Conservation (phyloP, 306 rosid species). For the Canavalia gladiata region DNA sequence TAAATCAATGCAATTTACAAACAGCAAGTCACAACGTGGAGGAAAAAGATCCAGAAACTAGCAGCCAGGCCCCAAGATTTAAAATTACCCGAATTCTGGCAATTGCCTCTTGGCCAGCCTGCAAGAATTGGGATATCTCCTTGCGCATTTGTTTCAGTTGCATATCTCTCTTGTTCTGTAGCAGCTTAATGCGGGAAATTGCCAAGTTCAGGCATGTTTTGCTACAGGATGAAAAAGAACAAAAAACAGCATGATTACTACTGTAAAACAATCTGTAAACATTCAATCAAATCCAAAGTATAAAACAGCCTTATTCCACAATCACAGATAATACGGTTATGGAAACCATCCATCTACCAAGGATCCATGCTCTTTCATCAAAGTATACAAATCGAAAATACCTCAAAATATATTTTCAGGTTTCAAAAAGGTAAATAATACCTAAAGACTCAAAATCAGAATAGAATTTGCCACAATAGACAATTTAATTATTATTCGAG, state of each 20-base stretch:
- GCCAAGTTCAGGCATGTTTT: conserved; percentile 88
- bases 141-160: conserved; percentile 92
- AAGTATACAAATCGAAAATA: not conserved
- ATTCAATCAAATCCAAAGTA: conserved; percentile 13
- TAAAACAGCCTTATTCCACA: conserved; percentile 13
- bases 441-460: conserved; percentile 1
- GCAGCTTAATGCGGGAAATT: conserved; percentile 88
- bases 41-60: conserved; percentile 7
- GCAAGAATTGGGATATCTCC: conserved; percentile 94
- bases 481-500: conserved; percentile 33
- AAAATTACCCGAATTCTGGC: conserved; percentile 89
- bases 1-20: conserved; percentile 40
- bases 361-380: conserved; percentile 1
- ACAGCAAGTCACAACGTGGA: conserved; percentile 23
- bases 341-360: conserved; percentile 1
- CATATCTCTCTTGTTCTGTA: conserved; percentile 94
- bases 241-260: conserved; percentile 7
- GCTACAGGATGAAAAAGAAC: conserved; percentile 50
- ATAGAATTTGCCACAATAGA: conserved; percentile 22
- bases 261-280: conserved; percentile 13
- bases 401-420: not conserved
- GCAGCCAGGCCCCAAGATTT: conserved; percentile 32
- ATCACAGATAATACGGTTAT: conserved; percentile 11
- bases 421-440: not conserved
- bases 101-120: conserved; percentile 94